Percentiles rank a stretch among this genome's conserved stretches.
These are phyloP conservation scores for Tetradesmus lagerheimii DNA, from an alignment of 139 green algal species.

Conservation along the genomic window DNA sequence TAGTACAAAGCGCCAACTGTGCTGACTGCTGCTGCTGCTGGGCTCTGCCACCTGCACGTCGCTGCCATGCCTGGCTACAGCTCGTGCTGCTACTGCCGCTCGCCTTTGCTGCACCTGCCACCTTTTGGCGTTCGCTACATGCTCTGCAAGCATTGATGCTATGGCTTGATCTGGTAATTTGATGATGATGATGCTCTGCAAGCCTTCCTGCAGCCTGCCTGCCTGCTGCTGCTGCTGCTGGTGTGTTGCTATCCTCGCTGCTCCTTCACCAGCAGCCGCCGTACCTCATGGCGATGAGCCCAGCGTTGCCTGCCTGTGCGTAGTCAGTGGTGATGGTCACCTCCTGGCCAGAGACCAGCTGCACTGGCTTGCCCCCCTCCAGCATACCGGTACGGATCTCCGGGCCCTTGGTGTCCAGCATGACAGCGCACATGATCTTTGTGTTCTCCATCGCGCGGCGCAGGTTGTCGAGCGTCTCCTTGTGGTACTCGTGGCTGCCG, in stretches of 20 bases:
- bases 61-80: background rate
- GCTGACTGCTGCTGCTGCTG: too few relatives aligned
- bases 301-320: conserved; percentile 77
- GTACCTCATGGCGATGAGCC: conserved; percentile 90
- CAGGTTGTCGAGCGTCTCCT: conserved; percentile 96
- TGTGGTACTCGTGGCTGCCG: conserved; percentile 96
- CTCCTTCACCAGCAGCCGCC: background rate
- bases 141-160: too few relatives aligned
- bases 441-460: conserved; percentile 89
- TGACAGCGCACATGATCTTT: conserved; percentile 96
- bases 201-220: too few relatives aligned
- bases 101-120: too few relatives aligned
- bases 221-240: background rate
- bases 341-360: conserved; percentile 80
- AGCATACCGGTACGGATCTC: conserved; percentile 98
- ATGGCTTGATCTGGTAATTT: too few relatives aligned
- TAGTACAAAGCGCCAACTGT: background rate
- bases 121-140: too few relatives aligned
- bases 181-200: background rate
- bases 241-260: background rate
- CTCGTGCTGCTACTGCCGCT: too few relatives aligned
- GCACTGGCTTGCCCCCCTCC: conserved; percentile 89
- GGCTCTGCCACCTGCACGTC: too few relatives aligned
- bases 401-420: conserved; percentile 99
- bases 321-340: conserved; percentile 98